Base-by-base conservation (phyloP, 495 filamentous ascomycete species). In the Talaromyces nanjingensis region DNA sequence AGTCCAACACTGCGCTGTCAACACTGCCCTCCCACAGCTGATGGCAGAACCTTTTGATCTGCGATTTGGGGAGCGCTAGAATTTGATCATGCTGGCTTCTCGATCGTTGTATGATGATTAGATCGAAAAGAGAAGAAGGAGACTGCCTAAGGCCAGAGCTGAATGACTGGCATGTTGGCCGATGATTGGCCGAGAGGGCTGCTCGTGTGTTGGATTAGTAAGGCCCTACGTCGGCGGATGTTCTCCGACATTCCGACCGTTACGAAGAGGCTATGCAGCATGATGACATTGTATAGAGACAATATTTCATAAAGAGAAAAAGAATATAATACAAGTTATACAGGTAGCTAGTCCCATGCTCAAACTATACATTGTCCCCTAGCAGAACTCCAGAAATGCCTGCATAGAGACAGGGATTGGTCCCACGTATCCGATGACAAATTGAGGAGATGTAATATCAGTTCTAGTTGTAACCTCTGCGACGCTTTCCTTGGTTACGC, bases 401-500 rank as follows among this genome's bases (percentile, higher is more conserved):
- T 47, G 42, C n/a, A 20, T 49, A 49, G 45, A 22, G 18, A 49
- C 45, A 49, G 45, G 45, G 18, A 20, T 49, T 56, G 6, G 54
- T 59, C 31, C 31, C 47, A 52, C 18, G 16, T 27, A 62, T 49
- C 24, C n/a, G 6, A 47, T 47, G 42, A 49, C 45, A 49, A 49
- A 49, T 20, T 49, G n/a, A 49, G 45, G 16, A 20, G 45, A 42
- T n/a, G 4, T 3, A 6, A n/a, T 18, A 45, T 62, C n/a, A 25
- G 16, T 49, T 65, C 66, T 76, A 81, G 65, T 75, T 76, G 68
- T 79, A 78, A 60, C 77, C 77, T 71, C 79, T 77, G 66, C 79
- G 77, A 64, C 79, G 77, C 78, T 89, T 89, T 72, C 89, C 90
- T 74, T 91, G 88, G 77, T 92, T 92, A 66, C 91, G 85, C 60